Evolutionary conservation across 2,329 filamentous ascomycete genomes (phyloP).

Genomic region (Plenodomus biglobosus): DNA sequence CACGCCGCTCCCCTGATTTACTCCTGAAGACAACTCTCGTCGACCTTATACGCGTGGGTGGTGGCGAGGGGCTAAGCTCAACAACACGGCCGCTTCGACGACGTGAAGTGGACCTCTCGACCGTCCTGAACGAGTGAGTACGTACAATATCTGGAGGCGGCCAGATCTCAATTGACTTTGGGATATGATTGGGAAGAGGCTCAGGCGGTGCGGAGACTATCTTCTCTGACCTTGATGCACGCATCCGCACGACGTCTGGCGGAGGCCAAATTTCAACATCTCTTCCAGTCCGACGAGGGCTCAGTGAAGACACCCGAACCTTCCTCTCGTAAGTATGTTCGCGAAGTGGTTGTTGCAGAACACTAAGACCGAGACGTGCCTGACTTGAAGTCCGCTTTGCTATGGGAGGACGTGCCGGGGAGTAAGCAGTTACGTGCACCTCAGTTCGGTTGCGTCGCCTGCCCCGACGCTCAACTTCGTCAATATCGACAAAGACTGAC

Average conservation of each 20-base stretch:
- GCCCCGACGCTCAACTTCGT: constrained; percentile 23
- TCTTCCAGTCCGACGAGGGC: constrained; percentile 21
- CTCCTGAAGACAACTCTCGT: constrained; percentile 17
- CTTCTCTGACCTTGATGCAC: constrained; percentile 1
- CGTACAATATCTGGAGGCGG: constrained; percentile 26
- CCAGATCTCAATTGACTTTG: constrained; percentile 22
- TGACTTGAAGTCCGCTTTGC: constrained; percentile 22
- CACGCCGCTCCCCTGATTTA: constrained; percentile 17
- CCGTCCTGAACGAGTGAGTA: constrained; percentile 25
- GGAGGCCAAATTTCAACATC: constrained; percentile 21
- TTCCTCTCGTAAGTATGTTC: constrained; percentile 9
- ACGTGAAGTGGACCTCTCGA: constrained; percentile 7
- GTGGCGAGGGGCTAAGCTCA: constrained; percentile 29
- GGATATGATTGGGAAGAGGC: constrained; percentile 3
- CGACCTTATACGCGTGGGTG: constrained; percentile 16
- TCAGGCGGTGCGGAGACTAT: constrained; percentile 1
- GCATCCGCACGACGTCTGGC: constrained; percentile 19
- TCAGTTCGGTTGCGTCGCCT: constrained; percentile 26
- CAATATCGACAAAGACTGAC: constrained; percentile 18
- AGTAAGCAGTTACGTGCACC: constrained; percentile 15
- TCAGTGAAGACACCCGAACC: constrained; percentile 23
- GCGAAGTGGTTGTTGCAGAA: constrained; percentile 21
- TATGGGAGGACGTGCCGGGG: constrained; percentile 19
- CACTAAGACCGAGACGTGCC: constrained; percentile 27
- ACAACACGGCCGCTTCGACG: constrained; percentile 21